Evolutionary conservation across 352 stramenopile genomes (phyloP).

Genomic region (Pythium dissimile): DNA sequence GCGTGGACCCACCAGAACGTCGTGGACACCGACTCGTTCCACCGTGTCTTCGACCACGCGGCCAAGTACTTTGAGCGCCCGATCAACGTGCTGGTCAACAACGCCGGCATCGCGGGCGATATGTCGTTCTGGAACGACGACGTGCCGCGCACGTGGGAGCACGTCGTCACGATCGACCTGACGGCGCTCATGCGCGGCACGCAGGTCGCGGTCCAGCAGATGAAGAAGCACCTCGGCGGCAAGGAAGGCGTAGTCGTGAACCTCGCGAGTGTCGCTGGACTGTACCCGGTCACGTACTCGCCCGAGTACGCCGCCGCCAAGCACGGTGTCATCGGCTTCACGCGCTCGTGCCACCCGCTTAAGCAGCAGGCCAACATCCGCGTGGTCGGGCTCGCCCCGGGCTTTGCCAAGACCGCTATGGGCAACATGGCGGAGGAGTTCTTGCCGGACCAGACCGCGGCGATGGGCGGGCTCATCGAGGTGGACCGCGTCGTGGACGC

Average conservation of each 20-base stretch:
- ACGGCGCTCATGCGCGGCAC: conserved; percentile 66
- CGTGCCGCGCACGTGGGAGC: conserved; percentile 41
- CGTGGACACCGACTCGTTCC: conserved; percentile 55
- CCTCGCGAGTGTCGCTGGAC: conserved; percentile 55
- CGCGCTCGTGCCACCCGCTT: conserved; percentile 50
- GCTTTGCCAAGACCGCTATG: conserved; percentile 64
- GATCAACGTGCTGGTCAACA: conserved; percentile 77
- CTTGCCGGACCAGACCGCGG: conserved; percentile 40
- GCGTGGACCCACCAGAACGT: conserved; percentile 65
- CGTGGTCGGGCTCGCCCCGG: conserved; percentile 61
- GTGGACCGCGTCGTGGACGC: conserved; percentile 44
- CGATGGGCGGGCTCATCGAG: conserved; percentile 38
- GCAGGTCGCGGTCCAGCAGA: conserved; percentile 55
- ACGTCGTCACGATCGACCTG: conserved; percentile 65
- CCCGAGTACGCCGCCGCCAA: conserved; percentile 72
- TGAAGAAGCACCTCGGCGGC: conserved; percentile 52
- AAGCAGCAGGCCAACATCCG: conserved; percentile 67
- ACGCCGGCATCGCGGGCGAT: conserved; percentile 63
- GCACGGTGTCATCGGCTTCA: conserved; percentile 66
- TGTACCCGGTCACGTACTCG: conserved; percentile 45
- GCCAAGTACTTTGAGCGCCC: conserved; percentile 49
- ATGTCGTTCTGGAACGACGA: conserved; percentile 41
- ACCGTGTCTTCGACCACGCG: conserved; percentile 53
- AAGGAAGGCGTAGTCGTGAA: conserved; percentile 69
- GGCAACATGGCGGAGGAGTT: conserved; percentile 31